phyloP scores from a whole-genome alignment of 257 asterid genomes.

The Ilex asprella region DNA sequence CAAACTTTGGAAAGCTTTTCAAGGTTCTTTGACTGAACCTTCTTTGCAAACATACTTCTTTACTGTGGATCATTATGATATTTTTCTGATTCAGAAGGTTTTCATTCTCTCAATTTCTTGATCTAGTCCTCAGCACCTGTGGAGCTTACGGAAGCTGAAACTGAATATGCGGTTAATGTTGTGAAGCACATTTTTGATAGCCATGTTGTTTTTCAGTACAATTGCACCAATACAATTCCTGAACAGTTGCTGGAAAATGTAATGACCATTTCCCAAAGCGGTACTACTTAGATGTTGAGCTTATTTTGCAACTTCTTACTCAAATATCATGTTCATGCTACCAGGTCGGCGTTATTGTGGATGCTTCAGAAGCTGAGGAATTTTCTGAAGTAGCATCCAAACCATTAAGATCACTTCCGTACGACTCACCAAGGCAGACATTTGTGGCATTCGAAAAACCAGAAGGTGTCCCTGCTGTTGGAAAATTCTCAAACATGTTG shows the following conservation, averaged over 20 bases:
- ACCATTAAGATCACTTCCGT: slow-evolving; percentile 79
- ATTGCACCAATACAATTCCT: slow-evolving; percentile 92
- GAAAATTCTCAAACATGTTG: slow-evolving; percentile 81
- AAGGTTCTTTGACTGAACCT: slow-evolving; percentile 45
- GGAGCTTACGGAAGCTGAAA: slow-evolving; percentile 99
- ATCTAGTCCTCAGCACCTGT: slow-evolving; percentile 88
- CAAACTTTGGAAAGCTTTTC: slow-evolving; percentile 86
- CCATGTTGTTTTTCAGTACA: slow-evolving; percentile 94
- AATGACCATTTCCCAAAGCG: slow-evolving; percentile 8
- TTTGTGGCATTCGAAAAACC: slow-evolving; percentile 96
- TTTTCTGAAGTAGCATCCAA: slow-evolving; percentile 82
- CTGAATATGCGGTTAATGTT: slow-evolving; percentile 93
- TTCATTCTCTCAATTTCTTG: not conserved
- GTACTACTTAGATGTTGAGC: not conserved
- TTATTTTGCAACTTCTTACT: slow-evolving; percentile 9
- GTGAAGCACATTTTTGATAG: slow-evolving; percentile 90
- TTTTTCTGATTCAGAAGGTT: not conserved
- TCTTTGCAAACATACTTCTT: not conserved
- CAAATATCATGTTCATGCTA: slow-evolving; percentile 15
- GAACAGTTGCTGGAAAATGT: slow-evolving; percentile 95
- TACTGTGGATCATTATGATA: not conserved
- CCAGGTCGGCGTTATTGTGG: slow-evolving; percentile 89
- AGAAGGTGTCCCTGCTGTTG: slow-evolving; percentile 81
- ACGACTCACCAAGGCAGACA: slow-evolving; percentile 85
- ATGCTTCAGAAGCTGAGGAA: slow-evolving; percentile 96